phyloP scores from a whole-genome alignment of 306 rosid genomes.

The Inga leiocalycina region DNA sequence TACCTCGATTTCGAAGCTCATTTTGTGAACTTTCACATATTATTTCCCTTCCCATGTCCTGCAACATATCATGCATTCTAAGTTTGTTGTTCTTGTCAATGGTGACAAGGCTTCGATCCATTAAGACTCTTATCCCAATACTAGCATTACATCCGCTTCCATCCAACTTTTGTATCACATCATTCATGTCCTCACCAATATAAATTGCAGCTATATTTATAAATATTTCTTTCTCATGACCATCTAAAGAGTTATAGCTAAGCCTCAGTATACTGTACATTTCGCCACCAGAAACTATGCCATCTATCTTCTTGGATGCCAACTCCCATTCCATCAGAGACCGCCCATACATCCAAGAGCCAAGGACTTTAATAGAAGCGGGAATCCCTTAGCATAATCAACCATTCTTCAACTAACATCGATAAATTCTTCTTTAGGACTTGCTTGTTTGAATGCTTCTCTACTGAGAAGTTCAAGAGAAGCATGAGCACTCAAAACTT shows the following conservation, averaged over 20 bases:
- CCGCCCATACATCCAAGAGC: background rate
- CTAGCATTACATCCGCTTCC: background rate
- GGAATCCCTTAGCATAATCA: background rate
- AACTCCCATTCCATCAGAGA: background rate
- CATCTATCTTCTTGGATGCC: background rate
- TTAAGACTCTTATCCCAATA: background rate
- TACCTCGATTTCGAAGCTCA: background rate
- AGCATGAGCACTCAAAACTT: background rate
- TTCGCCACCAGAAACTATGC: accelerated
- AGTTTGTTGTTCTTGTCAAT: background rate
- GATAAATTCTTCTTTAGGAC: too few relatives aligned
- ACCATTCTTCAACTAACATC: background rate
- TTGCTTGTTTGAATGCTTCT: background rate
- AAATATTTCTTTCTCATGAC: background rate
- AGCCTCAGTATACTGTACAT: background rate
- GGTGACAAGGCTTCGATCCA: background rate
- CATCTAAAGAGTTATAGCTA: background rate
- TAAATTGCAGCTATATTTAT: background rate
- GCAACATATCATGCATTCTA: background rate
- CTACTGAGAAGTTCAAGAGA: background rate
- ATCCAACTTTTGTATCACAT: background rate
- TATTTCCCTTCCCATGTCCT: background rate
- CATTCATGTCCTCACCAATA: background rate
- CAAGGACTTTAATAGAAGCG: background rate
- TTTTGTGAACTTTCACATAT: background rate